Percentiles rank a stretch among this genome's conserved stretches.
These are phyloP conservation scores for Cladosporium velox DNA, from an alignment of 2,329 filamentous ascomycete genomes.

Conservation along the genomic window DNA sequence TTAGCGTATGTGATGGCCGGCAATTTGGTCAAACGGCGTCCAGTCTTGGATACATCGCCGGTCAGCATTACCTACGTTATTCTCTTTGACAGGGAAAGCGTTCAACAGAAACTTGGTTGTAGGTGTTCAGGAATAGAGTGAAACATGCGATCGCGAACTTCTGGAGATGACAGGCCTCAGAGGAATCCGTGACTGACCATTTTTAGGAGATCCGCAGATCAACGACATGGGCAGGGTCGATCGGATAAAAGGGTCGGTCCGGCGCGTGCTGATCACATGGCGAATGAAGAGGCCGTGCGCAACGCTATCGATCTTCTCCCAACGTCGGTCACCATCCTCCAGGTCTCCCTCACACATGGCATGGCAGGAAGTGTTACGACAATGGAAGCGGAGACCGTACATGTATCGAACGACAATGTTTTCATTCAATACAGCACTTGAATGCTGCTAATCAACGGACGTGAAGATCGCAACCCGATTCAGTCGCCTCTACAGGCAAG, in stretches of 20 bases:
- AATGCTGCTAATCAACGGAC: not conserved
- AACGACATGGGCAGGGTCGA: slow-evolving; percentile 1
- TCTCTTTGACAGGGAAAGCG: not conserved
- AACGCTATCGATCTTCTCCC: not conserved
- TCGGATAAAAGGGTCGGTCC: not conserved
- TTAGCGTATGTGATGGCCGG: not conserved
- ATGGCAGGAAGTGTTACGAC: not conserved
- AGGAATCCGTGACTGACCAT: slow-evolving; percentile 6
- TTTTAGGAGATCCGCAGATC: slow-evolving; percentile 3
- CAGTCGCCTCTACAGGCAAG: not conserved
- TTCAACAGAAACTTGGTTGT: not conserved
- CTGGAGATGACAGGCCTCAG: slow-evolving; percentile 13
- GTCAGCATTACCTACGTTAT: not conserved
- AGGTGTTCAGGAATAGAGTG: slow-evolving; percentile 5
- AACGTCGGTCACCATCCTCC: not conserved
- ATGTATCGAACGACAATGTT: not conserved
- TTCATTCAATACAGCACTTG: not conserved
- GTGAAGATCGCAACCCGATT: not conserved
- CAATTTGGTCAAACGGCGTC: not conserved
- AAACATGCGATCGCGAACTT: slow-evolving; percentile 8
- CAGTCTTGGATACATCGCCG: not conserved
- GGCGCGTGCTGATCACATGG: slow-evolving; percentile 8
- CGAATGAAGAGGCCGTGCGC: not conserved
- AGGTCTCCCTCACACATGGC: not conserved
- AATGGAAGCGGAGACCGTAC: not conserved